Conservation (phyloP, 805 yeast genomes). For the Zygosaccharomyces bisporus region DNA sequence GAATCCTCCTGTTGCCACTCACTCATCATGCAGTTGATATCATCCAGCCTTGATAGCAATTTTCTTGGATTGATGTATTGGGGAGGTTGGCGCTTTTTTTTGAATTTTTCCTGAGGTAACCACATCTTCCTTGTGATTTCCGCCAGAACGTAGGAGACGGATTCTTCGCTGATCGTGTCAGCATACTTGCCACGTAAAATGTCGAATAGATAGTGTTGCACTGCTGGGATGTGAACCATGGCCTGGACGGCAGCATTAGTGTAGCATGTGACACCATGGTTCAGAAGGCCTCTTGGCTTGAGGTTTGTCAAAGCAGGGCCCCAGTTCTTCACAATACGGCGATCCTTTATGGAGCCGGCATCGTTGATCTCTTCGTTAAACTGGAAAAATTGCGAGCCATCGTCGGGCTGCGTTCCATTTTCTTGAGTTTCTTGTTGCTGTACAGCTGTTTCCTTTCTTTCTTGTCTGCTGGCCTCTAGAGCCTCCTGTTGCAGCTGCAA, state of each 20-base stretch:
- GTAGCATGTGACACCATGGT: conserved; percentile 95
- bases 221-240: conserved; percentile 83
- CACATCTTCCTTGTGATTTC: conserved; percentile 69
- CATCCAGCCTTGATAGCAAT: conserved; percentile 66
- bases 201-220: conserved; percentile 75
- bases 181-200: conserved; percentile 53
- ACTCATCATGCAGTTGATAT: conserved; percentile 93
- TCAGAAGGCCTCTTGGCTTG: conserved; percentile 68
- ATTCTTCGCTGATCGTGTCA: conserved; percentile 44
- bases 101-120: conserved; percentile 45
- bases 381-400: conserved; percentile 55
- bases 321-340: conserved; percentile 70
- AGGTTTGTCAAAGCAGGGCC: conserved; percentile 41
- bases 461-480: conserved; percentile 19
- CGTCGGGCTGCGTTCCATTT: conserved; percentile 37
- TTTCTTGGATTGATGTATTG: conserved; percentile 69
- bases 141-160: conserved; percentile 65
- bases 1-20: conserved; percentile 98
- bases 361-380: conserved; percentile 57
- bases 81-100: conserved; percentile 20
- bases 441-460: neutral
- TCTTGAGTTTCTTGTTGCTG: conserved; percentile 19
- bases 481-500: conserved; percentile 26
- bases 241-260: conserved; percentile 95
- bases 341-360: conserved; percentile 58